Evolutionary conservation across 805 yeast genomes (phyloP), one percentile per base, ranked within the genome.

Genomic region (Starmerella apicola): DNA sequence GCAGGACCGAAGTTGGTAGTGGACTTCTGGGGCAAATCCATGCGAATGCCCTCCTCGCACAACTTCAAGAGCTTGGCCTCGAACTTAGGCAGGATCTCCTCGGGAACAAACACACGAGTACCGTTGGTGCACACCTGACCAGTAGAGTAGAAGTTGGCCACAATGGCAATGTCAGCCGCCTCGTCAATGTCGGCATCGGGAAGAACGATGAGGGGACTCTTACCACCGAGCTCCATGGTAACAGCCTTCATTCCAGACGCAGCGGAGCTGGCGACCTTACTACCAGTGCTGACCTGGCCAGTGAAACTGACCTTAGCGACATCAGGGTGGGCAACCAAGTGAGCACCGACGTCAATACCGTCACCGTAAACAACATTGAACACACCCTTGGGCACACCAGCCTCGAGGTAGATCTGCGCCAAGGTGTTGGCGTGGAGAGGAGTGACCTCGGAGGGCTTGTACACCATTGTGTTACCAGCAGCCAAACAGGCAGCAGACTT

Each of bases 91-190:
- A 83, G 81, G 47, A 82, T 67, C 30, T 72, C 71, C 49, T 79
- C 85, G 59, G 85, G 94, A 44, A 84, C 78, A 61, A 81, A 83
- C 50, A 84, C 67, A 66, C 95, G 75, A 37, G 95, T 83, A 53
- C 93, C 86, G 30, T 94, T 94, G 52, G 84, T 78, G 63, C 95
- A 85, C 41, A 84, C 88, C 66, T 85, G 94, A 63, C 95, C 95
- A 54, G 85, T 75, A 67, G 85, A 85, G 69, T 72, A 81, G 70
- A 80, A 81, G 53, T 83, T 79, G 60, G 94, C 94, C 36, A 70
- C 59, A 37, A 81, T 70, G 51, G 83, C 76, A 66, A 73, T 71
- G 45, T 73, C 67, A 30, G 80, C 78, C 37, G 95, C 82, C 53
- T 67, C 66, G 36, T 76, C 75, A 43, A 84, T 57, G 59, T 84